These are phyloP conservation scores for Fusarium albosuccineum DNA, from an alignment of 2,329 filamentous ascomycete genomes.

Conservation along the genomic window DNA sequence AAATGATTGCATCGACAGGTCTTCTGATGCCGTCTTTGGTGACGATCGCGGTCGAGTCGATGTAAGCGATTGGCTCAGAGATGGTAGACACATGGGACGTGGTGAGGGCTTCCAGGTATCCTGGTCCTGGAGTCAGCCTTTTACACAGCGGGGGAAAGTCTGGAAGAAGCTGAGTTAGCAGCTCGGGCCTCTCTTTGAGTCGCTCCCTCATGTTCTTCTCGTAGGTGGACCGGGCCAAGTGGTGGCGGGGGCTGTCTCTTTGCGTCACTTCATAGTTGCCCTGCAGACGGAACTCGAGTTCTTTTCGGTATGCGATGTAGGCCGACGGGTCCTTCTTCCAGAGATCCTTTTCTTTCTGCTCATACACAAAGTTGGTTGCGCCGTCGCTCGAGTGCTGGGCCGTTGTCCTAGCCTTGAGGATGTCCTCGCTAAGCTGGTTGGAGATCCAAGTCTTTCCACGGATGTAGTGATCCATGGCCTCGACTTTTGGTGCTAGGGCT, in stretches of 20 bases:
- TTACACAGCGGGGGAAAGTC: slow-evolving; percentile 12
- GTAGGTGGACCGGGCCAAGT: not conserved
- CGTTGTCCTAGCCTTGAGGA: not conserved
- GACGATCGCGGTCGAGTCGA: slow-evolving; percentile 4
- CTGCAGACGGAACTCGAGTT: slow-evolving; percentile 15
- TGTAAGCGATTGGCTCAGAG: not conserved
- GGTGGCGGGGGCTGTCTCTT: not conserved
- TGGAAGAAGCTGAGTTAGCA: not conserved
- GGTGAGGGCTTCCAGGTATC: slow-evolving; percentile 17
- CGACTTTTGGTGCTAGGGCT: no score
- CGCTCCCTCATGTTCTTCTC: slow-evolving; percentile 3
- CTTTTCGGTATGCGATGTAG: slow-evolving; percentile 15
- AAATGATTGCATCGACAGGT: slow-evolving; percentile 16
- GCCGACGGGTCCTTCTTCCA: slow-evolving; percentile 7
- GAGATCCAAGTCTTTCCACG: slow-evolving; percentile 24
- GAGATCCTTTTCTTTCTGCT: slow-evolving; percentile 5
- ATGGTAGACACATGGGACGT: slow-evolving; percentile 2
- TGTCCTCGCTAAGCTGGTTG: slow-evolving; percentile 6
- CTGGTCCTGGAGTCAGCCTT: slow-evolving; percentile 14
- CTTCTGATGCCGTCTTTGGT: not conserved
- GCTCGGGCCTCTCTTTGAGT: not conserved
- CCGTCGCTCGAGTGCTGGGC: not conserved
- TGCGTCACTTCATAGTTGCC: not conserved
- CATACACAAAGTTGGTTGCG: slow-evolving; percentile 6
- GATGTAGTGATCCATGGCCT: no score